phyloP scores from a whole-genome alignment of 2,329 filamentous ascomycete genomes.

The Alternaria ethzedia region DNA sequence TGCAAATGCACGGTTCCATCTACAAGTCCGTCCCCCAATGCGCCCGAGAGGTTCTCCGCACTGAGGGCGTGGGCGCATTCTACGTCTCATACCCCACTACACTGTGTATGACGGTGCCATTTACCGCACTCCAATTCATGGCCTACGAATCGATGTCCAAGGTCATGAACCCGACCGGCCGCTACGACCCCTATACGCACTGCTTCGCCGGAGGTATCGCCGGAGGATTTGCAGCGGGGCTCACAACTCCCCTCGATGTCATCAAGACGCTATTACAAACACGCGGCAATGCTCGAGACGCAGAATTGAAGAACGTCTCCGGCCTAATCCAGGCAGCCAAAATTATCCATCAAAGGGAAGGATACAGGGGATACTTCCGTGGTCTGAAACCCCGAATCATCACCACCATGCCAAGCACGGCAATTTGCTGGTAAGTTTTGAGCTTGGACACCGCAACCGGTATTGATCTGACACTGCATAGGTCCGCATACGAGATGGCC shows the following conservation, averaged over 20 bases:
- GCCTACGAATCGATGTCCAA: slow-evolving; percentile 98
- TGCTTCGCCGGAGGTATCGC: slow-evolving; percentile 91
- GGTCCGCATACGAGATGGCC: slow-evolving; percentile 71
- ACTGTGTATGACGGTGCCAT: slow-evolving; percentile 97
- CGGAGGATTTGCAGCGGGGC: slow-evolving; percentile 88
- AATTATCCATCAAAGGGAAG: slow-evolving; percentile 84
- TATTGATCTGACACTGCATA: slow-evolving; percentile 34
- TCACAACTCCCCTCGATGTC: slow-evolving; percentile 96
- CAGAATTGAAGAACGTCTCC: slow-evolving; percentile 83
- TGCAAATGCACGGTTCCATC: slow-evolving; percentile 96
- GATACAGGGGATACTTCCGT: slow-evolving; percentile 87
- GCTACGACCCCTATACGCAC: slow-evolving; percentile 92
- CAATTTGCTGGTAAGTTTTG: slow-evolving; percentile 87
- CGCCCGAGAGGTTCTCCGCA: slow-evolving; percentile 83
- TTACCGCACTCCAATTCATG: slow-evolving; percentile 95
- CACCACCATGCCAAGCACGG: slow-evolving; percentile 97
- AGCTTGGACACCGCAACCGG: neutral
- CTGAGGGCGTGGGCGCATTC: slow-evolving; percentile 88
- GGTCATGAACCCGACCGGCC: slow-evolving; percentile 82
- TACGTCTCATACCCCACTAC: slow-evolving; percentile 99
- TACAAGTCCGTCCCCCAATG: slow-evolving; percentile 89
- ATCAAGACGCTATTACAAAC: slow-evolving; percentile 98
- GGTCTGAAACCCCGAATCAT: slow-evolving; percentile 89
- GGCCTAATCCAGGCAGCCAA: slow-evolving; percentile 79
- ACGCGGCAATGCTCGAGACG: slow-evolving; percentile 79